Conservation (phyloP, 257 asterid species). For the Leonotis leonurus region DNA sequence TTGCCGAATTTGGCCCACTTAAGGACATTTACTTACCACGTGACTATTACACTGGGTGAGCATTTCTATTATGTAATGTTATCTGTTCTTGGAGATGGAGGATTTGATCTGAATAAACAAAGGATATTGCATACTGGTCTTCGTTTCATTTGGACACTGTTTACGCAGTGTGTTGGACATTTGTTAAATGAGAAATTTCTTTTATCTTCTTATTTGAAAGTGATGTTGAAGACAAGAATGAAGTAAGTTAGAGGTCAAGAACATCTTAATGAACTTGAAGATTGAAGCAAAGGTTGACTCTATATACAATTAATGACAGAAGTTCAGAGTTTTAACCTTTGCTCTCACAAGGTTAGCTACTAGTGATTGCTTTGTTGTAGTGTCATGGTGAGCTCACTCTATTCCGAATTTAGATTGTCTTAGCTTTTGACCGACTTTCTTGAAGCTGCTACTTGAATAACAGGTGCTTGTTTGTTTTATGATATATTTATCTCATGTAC, state of each 20-base stretch:
- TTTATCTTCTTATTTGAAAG: conserved; percentile 31
- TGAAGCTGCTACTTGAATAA: not conserved
- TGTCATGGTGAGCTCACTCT: conserved; percentile 13
- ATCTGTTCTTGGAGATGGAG: not conserved
- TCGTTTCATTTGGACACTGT: not conserved
- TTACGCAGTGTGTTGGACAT: not conserved
- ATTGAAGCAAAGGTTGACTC: conserved; percentile 49
- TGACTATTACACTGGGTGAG: conserved; percentile 58
- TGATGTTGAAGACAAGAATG: conserved; percentile 52
- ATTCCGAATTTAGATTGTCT: not conserved
- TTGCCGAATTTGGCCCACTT: conserved; percentile 62
- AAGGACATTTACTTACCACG: conserved; percentile 63
- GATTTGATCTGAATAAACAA: not conserved
- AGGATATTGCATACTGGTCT: not conserved
- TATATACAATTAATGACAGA: conserved; percentile 34
- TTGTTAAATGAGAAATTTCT: conserved; percentile 16
- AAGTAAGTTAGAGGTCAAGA: conserved; percentile 55
- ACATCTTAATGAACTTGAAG: conserved; percentile 53
- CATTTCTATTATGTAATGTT: not conserved
- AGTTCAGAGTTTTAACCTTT: conserved; percentile 35
- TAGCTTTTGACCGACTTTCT: not conserved
- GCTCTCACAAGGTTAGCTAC: conserved; percentile 39
- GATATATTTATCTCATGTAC: not conserved
- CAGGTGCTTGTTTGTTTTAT: not conserved
- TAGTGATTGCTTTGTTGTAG: conserved; percentile 18